phyloP scores from a whole-genome alignment of 768 basidiomycete genomes.

The Obba rivulosa region DNA sequence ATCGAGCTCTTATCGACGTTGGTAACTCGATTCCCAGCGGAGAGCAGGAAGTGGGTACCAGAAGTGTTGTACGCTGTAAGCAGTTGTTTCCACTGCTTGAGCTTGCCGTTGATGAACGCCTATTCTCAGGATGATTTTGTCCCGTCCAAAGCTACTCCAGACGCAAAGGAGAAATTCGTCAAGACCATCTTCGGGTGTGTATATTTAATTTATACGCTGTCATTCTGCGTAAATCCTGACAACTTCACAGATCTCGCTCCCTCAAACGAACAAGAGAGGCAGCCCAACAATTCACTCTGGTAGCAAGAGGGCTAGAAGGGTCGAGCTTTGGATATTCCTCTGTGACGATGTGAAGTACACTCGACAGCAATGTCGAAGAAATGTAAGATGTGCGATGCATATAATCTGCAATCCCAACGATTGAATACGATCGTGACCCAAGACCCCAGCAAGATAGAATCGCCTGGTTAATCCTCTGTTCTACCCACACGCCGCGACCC shows the following conservation, averaged over 20 bases:
- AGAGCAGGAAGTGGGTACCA: slow-evolving; percentile 65
- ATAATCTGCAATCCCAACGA: background rate
- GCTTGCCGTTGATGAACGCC: slow-evolving; percentile 1
- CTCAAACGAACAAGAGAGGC: slow-evolving; percentile 74
- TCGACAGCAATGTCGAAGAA: background rate
- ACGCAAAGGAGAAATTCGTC: slow-evolving; percentile 75
- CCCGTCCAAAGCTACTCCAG: slow-evolving; percentile 62
- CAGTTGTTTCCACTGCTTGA: background rate
- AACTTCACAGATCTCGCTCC: slow-evolving; percentile 55
- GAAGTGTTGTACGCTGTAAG: slow-evolving; percentile 63
- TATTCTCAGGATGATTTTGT: slow-evolving; percentile 64
- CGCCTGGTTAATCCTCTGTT: too few relatives aligned
- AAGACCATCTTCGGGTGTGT: slow-evolving; percentile 65
- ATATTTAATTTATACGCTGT: slow-evolving; percentile 1
- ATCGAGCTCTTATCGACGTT: slow-evolving; percentile 75
- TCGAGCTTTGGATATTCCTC: slow-evolving; percentile 81
- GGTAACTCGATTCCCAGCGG: slow-evolving; percentile 47
- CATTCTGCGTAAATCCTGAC: slow-evolving; percentile 1
- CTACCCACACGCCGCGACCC: too few relatives aligned
- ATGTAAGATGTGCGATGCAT: too few relatives aligned
- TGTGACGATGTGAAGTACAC: slow-evolving; percentile 16
- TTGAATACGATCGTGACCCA: background rate
- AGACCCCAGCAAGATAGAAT: too few relatives aligned
- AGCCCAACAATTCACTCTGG: slow-evolving; percentile 80
- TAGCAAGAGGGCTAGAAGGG: slow-evolving; percentile 80